phyloP scores from a whole-genome alignment of 352 stramenopile genomes.

The Pythium phragmiticola region DNA sequence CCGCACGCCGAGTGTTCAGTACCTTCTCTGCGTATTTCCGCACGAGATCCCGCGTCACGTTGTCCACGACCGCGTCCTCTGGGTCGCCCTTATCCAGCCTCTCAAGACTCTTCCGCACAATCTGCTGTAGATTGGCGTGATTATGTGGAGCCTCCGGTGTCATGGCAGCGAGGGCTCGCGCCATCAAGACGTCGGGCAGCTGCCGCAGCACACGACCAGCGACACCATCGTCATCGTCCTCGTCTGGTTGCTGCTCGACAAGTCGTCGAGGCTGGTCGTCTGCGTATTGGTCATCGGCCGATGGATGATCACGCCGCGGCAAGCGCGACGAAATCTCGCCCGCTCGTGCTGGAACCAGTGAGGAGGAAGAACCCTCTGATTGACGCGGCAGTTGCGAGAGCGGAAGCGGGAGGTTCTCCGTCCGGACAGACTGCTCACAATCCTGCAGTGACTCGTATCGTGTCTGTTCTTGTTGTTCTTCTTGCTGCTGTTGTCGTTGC shows the following conservation, averaged over 20 bases:
- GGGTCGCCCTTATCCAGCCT: neutral
- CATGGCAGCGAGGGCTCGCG: constrained; percentile 1
- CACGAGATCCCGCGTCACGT: constrained; percentile 16
- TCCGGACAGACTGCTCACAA: neutral
- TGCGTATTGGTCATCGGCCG: neutral
- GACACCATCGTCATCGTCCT: constrained; percentile 10
- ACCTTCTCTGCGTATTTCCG: constrained; percentile 11
- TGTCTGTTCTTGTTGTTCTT: constrained; percentile 1
- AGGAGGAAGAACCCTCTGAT: neutral
- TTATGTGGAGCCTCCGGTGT: neutral
- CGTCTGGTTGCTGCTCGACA: constrained; percentile 9
- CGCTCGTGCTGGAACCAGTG: neutral
- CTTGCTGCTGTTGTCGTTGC: neutral
- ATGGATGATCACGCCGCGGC: too few species aligned
- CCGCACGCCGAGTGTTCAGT: neutral
- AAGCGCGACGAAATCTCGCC: neutral
- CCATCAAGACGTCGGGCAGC: constrained; percentile 23
- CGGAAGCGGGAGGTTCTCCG: neutral
- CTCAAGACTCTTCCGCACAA: constrained; percentile 25
- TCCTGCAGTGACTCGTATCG: neutral
- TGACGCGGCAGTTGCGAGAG: neutral
- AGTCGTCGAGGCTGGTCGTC: constrained; percentile 4
- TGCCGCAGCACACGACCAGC: constrained; percentile 19
- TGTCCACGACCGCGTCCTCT: constrained; percentile 9
- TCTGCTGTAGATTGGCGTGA: constrained; percentile 4